These are phyloP conservation scores for Colletotrichum tropicicola DNA, from an alignment of 2,329 filamentous ascomycete genomes.

Conservation along the genomic window DNA sequence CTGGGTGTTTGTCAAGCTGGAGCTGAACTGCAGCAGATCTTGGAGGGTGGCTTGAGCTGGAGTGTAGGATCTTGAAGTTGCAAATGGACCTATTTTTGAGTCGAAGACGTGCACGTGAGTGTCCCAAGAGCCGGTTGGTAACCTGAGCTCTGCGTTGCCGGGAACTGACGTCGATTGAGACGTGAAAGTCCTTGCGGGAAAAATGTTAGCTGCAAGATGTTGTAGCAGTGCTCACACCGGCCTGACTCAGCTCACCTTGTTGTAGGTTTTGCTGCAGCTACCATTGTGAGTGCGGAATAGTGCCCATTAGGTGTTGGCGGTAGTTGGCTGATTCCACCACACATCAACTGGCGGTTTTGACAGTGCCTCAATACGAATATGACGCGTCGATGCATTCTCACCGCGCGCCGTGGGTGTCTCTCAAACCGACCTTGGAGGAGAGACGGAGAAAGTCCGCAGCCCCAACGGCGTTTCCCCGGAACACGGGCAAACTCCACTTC, in stretches of 20 bases:
- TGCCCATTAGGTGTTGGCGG: neutral
- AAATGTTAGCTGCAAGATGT: neutral
- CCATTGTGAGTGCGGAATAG: neutral
- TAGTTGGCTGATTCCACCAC: neutral
- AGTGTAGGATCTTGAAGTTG: constrained; percentile 10
- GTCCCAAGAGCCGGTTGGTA: constrained; percentile 9
- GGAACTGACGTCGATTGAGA: neutral
- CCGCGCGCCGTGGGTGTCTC: neutral
- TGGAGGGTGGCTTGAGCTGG: constrained; percentile 7
- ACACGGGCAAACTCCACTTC: neutral
- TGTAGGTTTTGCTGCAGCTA: neutral
- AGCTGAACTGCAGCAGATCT: neutral
- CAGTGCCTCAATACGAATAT: neutral
- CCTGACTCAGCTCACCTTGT: neutral
- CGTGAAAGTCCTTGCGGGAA: neutral
- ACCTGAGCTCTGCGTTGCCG: neutral
- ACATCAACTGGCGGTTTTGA: neutral
- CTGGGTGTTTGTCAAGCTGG: neutral
- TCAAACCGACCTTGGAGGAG: neutral
- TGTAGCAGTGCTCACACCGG: neutral
- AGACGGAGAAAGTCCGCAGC: neutral
- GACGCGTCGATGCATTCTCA: neutral
- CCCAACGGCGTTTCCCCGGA: neutral
- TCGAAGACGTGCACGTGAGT: constrained; percentile 30
- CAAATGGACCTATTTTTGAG: constrained; percentile 9